phyloP scores from a whole-genome alignment of 352 stramenopile species.

The Aphanomyces stellatus region DNA sequence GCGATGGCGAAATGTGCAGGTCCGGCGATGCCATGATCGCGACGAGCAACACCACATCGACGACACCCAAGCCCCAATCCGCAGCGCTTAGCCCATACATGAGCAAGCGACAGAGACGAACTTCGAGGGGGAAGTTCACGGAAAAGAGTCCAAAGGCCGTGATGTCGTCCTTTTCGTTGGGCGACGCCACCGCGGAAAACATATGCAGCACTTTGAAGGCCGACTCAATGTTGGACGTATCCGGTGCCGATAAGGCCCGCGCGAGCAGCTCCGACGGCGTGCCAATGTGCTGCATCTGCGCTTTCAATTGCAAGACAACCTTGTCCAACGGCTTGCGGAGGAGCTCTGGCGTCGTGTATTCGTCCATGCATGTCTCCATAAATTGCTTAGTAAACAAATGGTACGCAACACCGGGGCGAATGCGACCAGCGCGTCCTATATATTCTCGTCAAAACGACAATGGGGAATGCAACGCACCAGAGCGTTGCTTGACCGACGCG shows the following conservation, averaged over 20 bases:
- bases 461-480: constrained; percentile 23
- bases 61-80: constrained; percentile 17
- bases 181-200: constrained; percentile 58
- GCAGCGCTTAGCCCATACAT: constrained; percentile 24
- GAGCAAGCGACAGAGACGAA: constrained; percentile 64
- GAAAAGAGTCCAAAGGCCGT: constrained; percentile 73
- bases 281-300: constrained; percentile 57
- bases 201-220: constrained; percentile 67
- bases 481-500: constrained; percentile 80
- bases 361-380: constrained; percentile 50
- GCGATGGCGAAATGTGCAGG: constrained; percentile 68
- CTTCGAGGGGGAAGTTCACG: constrained; percentile 62
- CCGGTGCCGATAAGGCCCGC: constrained; percentile 56
- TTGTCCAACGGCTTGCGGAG: constrained; percentile 75
- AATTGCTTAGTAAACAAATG: constrained; percentile 82
- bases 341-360: constrained; percentile 75
- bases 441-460: background rate
- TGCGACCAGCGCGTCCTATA: constrained; percentile 83
- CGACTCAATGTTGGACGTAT: constrained; percentile 57
- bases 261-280: constrained; percentile 54
- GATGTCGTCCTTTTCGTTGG: constrained; percentile 44
- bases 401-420: constrained; percentile 87
- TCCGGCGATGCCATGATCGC: constrained; percentile 57
- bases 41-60: constrained; percentile 55
- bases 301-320: constrained; percentile 71